Conservation (phyloP, 163 green algal species). For the Scenedesmus sp. region DNA sequence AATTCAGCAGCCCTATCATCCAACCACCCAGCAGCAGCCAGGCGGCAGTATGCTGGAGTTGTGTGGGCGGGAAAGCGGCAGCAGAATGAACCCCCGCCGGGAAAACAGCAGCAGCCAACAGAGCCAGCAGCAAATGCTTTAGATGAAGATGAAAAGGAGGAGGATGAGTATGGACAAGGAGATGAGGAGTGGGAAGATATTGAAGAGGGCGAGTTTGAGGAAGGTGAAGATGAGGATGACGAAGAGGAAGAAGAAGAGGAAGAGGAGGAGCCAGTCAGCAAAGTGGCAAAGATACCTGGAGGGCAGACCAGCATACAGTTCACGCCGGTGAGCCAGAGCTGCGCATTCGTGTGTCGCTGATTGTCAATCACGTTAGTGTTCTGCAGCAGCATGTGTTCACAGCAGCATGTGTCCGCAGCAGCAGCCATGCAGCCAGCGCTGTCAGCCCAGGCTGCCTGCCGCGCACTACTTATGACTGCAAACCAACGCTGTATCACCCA, state of each 20-base stretch:
- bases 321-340: neutral
- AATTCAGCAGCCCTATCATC: neutral
- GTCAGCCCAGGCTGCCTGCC: too few relatives aligned
- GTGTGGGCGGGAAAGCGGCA: neutral
- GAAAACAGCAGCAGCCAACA: neutral
- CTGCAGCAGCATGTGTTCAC: neutral
- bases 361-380: neutral
- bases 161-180: neutral
- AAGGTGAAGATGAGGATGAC: neutral
- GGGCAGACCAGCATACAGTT: neutral
- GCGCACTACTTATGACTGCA: too few relatives aligned
- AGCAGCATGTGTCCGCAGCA: too few relatives aligned
- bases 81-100: neutral
- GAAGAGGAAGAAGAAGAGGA: conserved; percentile 22
- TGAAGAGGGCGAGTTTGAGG: conserved; percentile 7
- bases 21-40: neutral
- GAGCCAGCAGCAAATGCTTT: neutral
- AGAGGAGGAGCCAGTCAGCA: neutral
- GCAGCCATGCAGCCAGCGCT: too few relatives aligned
- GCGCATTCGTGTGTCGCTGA: neutral
- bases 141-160: conserved; percentile 23
- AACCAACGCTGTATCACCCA: too few relatives aligned
- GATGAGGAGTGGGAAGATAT: conserved; percentile 15
- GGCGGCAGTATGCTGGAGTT: neutral
- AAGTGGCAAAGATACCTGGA: neutral